Base-by-base conservation (phyloP, 2,329 filamentous ascomycete genomes). In the Chrysosporium queenslandicum region DNA sequence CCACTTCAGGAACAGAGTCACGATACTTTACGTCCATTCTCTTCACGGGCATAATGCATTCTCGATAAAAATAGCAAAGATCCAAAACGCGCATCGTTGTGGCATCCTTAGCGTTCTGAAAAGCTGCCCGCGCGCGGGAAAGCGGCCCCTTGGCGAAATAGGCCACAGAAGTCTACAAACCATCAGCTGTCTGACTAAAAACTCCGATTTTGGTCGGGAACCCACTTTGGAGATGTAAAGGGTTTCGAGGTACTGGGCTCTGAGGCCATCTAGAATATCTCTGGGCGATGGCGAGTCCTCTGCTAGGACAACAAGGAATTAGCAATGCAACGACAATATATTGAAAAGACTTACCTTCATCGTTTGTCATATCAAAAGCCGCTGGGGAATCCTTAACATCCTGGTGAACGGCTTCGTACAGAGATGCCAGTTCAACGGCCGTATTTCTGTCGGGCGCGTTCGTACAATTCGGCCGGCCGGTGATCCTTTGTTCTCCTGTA, bases 91-190 rank as follows among this genome's bases (percentile, higher is more conserved):
- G 61, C 42, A 55, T 58, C 4, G 58, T 43, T 11, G 60, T 57
- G 23, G 60, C 55, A 30, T 54, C 42, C n/a, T 58, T 63, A 9
- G 60, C 53, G 8, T 61, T 58, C 52, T 68, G 65, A 29, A 70
- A 69, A 47, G 66, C 64, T 36, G 63, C 67, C 29, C 74, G 69
- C 25, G 70, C 73, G 25, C 74, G 69, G 12, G 72, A 66, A 47
- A 76, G 60, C 14, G 74, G 73, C 3, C 74, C 73, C 62, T 76
- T 76, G 32, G 72, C 72, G 59, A 75, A 76, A 58, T 75, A 76
- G 50, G 73, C 74, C 50, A 76, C 62, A 25, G 72, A 74, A n/a
- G 72, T 69, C 65, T 73, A 54, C 8, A n/a, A 21, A 36, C 30
- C 53, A 53, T 64, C 16, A 62, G 57, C 5, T 7, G 36, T 16